Base-by-base conservation (phyloP, 768 basidiomycete species). In the Clavaria fumosa region DNA sequence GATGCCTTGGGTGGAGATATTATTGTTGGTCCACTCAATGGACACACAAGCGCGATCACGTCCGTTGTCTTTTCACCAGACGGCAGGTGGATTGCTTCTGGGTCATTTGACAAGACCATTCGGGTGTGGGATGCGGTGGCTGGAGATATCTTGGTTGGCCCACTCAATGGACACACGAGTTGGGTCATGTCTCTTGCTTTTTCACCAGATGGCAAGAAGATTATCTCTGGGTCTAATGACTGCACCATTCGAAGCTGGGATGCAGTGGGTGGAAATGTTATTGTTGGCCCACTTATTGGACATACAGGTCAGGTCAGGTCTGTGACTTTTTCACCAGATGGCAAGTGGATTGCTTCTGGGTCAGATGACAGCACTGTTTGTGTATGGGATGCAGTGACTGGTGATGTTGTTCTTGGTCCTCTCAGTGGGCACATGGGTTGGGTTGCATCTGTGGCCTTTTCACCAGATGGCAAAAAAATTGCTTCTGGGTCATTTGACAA, bases 401-500 rank as follows among this genome's bases (percentile, higher is more conserved):
- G 53, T 5, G 11, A 18, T 3, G 10, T 33, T 17, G 20, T 39
- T 2, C 11, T n/a, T 10, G 28, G 4, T 3, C 40, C 23, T 1
- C 35, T 38, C 3, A 38, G 15, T 26, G 9, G 23, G 12, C 45
- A 27, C 24, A 27, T 14, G 7, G 24, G 7, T 14, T 15, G 7
- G 4, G 37, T 38, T 21, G 11, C 7, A 6, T 28, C 37, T 21
- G 37, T 27, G 24, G 23, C 23, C 7, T 38, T 38, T 17, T 38
- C 37, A 11, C 5, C 14, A 28, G 37, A 38, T 21, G 10, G 23
- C 24, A 24, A 4, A 17, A 4, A 38, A 15, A 26, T 38, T 20
- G 21, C 30, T 9, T 38, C 37, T 14, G 24, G 37, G 6, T 24
- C 23, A 5, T 62, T 66, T 50, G 69, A 71, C 56, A 62, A 67